Evolutionary conservation across 2,329 filamentous ascomycete genomes (phyloP).

Genomic region (Colletotrichum salicis): DNA sequence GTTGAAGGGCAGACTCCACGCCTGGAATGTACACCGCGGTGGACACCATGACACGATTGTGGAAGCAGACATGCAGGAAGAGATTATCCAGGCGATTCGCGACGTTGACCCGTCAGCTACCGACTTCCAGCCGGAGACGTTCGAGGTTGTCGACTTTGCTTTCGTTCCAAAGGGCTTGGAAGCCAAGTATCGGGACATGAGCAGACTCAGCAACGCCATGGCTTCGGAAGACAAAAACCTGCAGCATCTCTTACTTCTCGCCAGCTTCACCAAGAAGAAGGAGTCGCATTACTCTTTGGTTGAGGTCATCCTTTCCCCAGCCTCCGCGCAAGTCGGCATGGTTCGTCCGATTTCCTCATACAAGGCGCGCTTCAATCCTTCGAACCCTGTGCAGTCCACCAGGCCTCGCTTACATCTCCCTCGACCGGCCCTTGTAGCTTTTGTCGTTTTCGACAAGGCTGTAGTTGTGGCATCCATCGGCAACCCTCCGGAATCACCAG

Average conservation of each 20-base stretch:
- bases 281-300: constrained; percentile 77
- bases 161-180: constrained; percentile 69
- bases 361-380: constrained; percentile 59
- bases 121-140: constrained; percentile 64
- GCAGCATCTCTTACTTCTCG: constrained; percentile 71
- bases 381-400: constrained; percentile 51
- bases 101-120: constrained; percentile 60
- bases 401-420: constrained; percentile 81
- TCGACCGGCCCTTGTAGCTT: constrained; percentile 81
- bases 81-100: constrained; percentile 71
- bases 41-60: constrained; percentile 81
- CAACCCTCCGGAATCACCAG: constrained; percentile 74
- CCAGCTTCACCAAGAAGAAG: constrained; percentile 63
- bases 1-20: constrained; percentile 79
- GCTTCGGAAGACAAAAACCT: constrained; percentile 61
- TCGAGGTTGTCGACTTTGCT: constrained; percentile 84
- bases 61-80: constrained; percentile 76
- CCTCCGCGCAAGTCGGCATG: constrained; percentile 67
- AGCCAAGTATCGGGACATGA: constrained; percentile 60
- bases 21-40: constrained; percentile 90
- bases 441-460: constrained; percentile 81
- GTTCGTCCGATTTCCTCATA: constrained; percentile 76
- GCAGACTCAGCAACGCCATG: constrained; percentile 61
- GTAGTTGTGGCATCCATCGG: constrained; percentile 81
- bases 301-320: constrained; percentile 72